Percentiles rank a stretch among this genome's conserved stretches.
These are phyloP conservation scores for Fusarium sp. DNA, from an alignment of 2,329 filamentous ascomycete species.

Conservation along the genomic window DNA sequence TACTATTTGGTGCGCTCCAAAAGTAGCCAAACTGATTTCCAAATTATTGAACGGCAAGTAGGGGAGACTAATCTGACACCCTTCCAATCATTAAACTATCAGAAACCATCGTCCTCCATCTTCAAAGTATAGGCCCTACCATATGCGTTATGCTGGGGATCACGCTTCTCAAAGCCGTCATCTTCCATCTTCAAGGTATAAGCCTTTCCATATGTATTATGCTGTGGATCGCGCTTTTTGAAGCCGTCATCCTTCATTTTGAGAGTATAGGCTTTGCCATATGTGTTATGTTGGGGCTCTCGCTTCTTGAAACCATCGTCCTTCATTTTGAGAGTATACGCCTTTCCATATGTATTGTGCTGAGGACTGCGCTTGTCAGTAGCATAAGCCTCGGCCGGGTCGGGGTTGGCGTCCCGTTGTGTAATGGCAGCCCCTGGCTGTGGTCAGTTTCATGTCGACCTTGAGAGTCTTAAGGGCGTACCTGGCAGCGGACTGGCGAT, in stretches of 20 bases:
- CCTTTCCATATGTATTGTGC: background rate
- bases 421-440: fast-evolving
- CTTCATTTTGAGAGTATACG: background rate
- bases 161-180: background rate
- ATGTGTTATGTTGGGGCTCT: background rate
- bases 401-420: background rate
- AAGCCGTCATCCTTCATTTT: slow-evolving; percentile 10
- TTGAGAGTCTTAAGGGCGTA: fast-evolving
- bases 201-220: background rate
- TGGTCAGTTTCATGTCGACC: fast-evolving
- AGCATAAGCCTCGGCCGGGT: background rate
- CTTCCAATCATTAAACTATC: too few relatives aligned
- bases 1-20: too few relatives aligned
- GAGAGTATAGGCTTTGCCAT: background rate
- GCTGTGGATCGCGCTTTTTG: background rate
- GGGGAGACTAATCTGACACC: too few relatives aligned
- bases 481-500: slow-evolving; percentile 1
- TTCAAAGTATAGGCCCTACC: background rate
- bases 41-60: too few relatives aligned
- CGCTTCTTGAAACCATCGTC: background rate
- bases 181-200: too few relatives aligned
- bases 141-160: background rate
- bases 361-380: background rate
- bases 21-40: too few relatives aligned
- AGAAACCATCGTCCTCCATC: slow-evolving; percentile 5